phyloP scores from a whole-genome alignment of 495 filamentous ascomycete genomes.

The Bryoglossum gracile region DNA sequence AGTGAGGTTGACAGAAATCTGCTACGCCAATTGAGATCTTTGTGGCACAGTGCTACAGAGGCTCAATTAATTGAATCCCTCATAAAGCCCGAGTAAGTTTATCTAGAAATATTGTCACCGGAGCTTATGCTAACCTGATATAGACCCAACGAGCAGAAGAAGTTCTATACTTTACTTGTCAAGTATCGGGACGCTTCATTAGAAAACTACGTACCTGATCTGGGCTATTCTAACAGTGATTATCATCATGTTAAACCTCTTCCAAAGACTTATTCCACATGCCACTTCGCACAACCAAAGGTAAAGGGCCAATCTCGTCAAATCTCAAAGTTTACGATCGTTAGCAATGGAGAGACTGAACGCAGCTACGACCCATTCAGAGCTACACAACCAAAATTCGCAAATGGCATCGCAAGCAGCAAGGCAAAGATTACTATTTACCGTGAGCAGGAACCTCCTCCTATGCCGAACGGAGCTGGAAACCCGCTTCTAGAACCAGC shows the following conservation, averaged over 20 bases:
- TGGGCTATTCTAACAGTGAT: conserved; percentile 77
- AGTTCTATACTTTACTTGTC: conserved; percentile 80
- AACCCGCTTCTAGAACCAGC: too few species aligned
- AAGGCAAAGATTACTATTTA: conserved; percentile 58
- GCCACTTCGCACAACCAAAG: conserved; percentile 38
- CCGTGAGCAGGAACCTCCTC: too few species aligned
- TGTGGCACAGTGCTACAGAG: conserved; percentile 79
- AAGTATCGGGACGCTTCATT: conserved; percentile 73
- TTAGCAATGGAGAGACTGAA: conserved; percentile 47
- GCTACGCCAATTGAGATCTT: conserved; percentile 70
- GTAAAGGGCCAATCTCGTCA: conserved; percentile 41
- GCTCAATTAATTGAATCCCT: conserved; percentile 61
- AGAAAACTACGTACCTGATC: conserved; percentile 70
- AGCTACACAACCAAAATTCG: conserved; percentile 50
- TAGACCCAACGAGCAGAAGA: conserved; percentile 79
- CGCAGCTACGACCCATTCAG: conserved; percentile 78
- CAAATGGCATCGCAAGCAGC: conserved; percentile 34
- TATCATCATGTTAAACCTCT: conserved; percentile 68
- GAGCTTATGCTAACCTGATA: conserved; percentile 8
- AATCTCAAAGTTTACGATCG: conserved; percentile 63
- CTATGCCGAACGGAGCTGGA: too few species aligned
- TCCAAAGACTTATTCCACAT: conserved; percentile 40
- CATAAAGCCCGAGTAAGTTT: conserved; percentile 55
- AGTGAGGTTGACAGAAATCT: conserved; percentile 70
- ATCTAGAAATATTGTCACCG: not conserved